A percentile compares a stretch with the other conserved stretches of the same genome.
These are phyloP conservation scores for Hansenula sp. DNA, from an alignment of 1,139 yeast genomes.

Conservation along the genomic window DNA sequence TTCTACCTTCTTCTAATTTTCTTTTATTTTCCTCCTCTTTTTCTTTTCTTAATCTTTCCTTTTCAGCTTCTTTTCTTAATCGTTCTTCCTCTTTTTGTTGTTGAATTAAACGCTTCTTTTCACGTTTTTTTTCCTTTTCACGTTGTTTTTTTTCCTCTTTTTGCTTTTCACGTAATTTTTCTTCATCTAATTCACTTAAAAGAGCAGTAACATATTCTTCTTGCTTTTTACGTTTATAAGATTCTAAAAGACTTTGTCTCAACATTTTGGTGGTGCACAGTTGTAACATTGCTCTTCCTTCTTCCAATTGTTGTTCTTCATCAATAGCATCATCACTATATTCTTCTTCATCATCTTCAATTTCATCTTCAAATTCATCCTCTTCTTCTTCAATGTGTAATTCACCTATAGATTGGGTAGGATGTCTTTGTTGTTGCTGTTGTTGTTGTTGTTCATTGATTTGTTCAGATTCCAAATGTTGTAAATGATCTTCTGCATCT, in stretches of 20 bases:
- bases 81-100: conserved; percentile 75
- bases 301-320: conserved; percentile 56
- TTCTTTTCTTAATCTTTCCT: conserved; percentile 43
- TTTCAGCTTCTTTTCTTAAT: conserved; percentile 43
- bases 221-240: conserved; percentile 64
- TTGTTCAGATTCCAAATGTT: conserved; percentile 4
- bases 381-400: conserved; percentile 27
- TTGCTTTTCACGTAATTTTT: conserved; percentile 63
- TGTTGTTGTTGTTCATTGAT: not conserved
- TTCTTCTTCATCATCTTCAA: conserved; percentile 12
- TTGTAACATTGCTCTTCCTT: conserved; percentile 51
- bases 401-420: conserved; percentile 12
- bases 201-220: conserved; percentile 30
- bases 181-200: conserved; percentile 65
- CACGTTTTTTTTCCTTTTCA: conserved; percentile 75
- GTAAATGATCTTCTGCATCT: conserved; percentile 2
- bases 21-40: conserved; percentile 43
- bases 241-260: conserved; percentile 70
- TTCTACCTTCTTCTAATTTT: conserved; percentile 38
- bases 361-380: conserved; percentile 27
- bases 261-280: conserved; percentile 72
- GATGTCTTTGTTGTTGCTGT: not conserved
- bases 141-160: conserved; percentile 66
- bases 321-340: conserved; percentile 35
- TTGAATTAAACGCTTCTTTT: conserved; percentile 67